Evolutionary conservation across 768 basidiomycete species (phyloP).

Genomic region (Lepiota venenata): DNA sequence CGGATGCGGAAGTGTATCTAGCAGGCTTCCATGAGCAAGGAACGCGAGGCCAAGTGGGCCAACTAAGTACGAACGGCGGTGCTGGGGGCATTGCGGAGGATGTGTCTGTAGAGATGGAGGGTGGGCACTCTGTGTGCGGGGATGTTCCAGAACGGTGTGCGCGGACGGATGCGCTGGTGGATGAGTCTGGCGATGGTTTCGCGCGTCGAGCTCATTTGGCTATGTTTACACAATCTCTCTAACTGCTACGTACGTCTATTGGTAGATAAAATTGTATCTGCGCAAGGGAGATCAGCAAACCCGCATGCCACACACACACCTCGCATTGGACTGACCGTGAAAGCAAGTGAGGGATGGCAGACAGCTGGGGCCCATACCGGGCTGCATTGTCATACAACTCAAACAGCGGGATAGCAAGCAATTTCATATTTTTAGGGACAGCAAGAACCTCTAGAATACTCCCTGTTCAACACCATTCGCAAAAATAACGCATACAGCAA

Average conservation of each 20-base stretch:
- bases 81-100: constrained; percentile 53
- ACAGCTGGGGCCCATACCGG: constrained; percentile 90
- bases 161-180: constrained; percentile 50
- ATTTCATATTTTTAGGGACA: constrained; percentile 98
- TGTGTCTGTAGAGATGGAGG: constrained; percentile 63
- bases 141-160: constrained; percentile 65
- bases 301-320: not conserved
- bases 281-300: constrained; percentile 68
- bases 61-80: constrained; percentile 43
- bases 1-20: constrained; percentile 61
- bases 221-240: not conserved
- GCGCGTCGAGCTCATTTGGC: constrained; percentile 23
- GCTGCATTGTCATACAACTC: constrained; percentile 98
- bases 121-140: constrained; percentile 75
- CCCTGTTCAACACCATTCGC: not conserved
- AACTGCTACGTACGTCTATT: constrained; percentile 31
- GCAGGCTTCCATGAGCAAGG: constrained; percentile 2
- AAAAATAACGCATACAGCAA: constrained; percentile 16
- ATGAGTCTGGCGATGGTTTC: constrained; percentile 37
- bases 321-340: constrained; percentile 33
- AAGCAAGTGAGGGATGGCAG: constrained; percentile 89
- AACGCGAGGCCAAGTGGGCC: not conserved
- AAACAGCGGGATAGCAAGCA: constrained; percentile 93
- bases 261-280: constrained; percentile 82
- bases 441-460: constrained; percentile 80